Percentiles rank a stretch among this genome's conserved stretches.
These are phyloP conservation scores for Dipteronia sinensis DNA, from an alignment of 345 rosid genomes.

Conservation along the genomic window DNA sequence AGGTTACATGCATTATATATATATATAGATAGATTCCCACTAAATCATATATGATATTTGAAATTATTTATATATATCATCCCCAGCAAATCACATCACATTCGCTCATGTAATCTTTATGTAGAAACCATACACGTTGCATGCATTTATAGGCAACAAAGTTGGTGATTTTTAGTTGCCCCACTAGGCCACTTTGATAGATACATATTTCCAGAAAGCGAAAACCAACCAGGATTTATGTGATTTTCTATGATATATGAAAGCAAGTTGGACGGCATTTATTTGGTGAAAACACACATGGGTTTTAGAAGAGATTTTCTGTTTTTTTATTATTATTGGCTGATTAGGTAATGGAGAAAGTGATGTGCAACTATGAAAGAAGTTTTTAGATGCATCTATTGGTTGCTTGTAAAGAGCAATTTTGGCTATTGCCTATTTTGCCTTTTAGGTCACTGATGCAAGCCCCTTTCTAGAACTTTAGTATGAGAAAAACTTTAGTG, in stretches of 20 bases:
- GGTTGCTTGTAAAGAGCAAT: background rate
- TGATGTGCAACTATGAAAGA: background rate
- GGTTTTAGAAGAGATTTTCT: background rate
- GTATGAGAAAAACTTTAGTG: background rate
- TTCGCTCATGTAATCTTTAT: background rate
- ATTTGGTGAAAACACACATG: background rate
- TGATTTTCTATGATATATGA: background rate
- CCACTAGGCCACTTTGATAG: constrained; percentile 9
- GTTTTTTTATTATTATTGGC: background rate
- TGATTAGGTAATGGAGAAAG: constrained; percentile 1
- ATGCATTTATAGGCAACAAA: background rate
- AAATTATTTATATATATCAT: no score
- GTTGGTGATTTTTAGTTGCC: no score
- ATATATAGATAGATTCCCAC: background rate
- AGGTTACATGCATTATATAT: background rate
- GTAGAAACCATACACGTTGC: constrained; percentile 4
- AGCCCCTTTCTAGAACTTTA: background rate
- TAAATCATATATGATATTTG: background rate
- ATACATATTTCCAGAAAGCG: background rate
- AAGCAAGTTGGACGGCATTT: background rate
- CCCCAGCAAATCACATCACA: background rate
- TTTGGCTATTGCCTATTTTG: background rate
- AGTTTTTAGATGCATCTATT: background rate
- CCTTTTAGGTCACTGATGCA: background rate
- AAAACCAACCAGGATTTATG: background rate